Percentiles rank a stretch among this genome's conserved stretches.
Conservation (phyloP, 2,329 filamentous ascomycete species). For the Triangularia setosa region DNA sequence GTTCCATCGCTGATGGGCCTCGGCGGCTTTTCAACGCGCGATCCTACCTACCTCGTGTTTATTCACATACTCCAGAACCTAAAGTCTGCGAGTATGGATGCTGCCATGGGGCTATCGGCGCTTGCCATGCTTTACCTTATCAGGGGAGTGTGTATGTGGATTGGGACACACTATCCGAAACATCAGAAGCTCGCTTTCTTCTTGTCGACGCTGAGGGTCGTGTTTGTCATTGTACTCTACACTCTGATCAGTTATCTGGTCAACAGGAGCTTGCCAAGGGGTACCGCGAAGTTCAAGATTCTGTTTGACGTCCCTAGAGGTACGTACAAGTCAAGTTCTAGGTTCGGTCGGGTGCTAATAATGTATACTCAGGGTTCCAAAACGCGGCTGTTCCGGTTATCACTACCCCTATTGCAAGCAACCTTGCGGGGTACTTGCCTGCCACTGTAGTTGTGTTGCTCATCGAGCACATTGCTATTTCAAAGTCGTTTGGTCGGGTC, state of each 20-base stretch:
- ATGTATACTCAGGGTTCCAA: constrained; percentile 59
- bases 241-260: constrained; percentile 85
- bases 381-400: constrained; percentile 71
- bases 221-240: constrained; percentile 87
- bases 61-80: constrained; percentile 78
- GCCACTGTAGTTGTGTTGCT: constrained; percentile 89
- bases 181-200: constrained; percentile 81
- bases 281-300: constrained; percentile 67
- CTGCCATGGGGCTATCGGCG: constrained; percentile 82
- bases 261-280: constrained; percentile 61
- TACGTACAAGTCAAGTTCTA: constrained; percentile 28
- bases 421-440: constrained; percentile 70
- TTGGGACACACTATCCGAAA: constrained; percentile 65
- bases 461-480: constrained; percentile 95
- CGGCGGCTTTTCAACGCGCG: constrained; percentile 67
- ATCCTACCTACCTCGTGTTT: constrained; percentile 74
- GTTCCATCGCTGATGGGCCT: constrained; percentile 79
- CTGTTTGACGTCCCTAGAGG: constrained; percentile 74
- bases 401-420: constrained; percentile 59
- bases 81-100: constrained; percentile 65
- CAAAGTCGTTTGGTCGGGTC: constrained; percentile 91
- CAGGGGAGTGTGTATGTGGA: constrained; percentile 59
- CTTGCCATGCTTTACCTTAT: constrained; percentile 74
- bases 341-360: not conserved
- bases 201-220: constrained; percentile 81